Percentiles rank a stretch among this genome's conserved stretches.
These are phyloP conservation scores for Mycena haematopus DNA, from an alignment of 768 basidiomycete genomes.

Conservation along the genomic window DNA sequence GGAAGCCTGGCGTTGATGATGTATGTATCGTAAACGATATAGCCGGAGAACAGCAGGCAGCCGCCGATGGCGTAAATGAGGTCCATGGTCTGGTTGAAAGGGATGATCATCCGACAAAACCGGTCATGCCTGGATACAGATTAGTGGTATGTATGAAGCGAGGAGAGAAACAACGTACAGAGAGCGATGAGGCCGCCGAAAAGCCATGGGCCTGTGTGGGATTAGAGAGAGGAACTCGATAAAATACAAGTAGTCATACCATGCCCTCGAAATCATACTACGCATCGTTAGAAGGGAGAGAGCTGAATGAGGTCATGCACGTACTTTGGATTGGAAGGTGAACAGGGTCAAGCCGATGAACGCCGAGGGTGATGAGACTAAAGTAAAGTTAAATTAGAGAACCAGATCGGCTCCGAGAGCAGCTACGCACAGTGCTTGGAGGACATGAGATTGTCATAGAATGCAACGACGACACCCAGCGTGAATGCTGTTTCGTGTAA, in stretches of 20 bases:
- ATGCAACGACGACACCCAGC: slow-evolving; percentile 84
- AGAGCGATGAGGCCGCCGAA: slow-evolving; percentile 86
- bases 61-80: slow-evolving; percentile 81
- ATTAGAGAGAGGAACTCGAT: not conserved
- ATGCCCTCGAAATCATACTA: slow-evolving; percentile 95
- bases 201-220: slow-evolving; percentile 64
- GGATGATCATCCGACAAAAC: slow-evolving; percentile 85
- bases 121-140: slow-evolving; percentile 70
- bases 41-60: slow-evolving; percentile 86
- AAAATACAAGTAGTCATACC: slow-evolving; percentile 32
- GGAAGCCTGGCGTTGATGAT: slow-evolving; percentile 86
- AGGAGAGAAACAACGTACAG: slow-evolving; percentile 46
- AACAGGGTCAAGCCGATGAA: slow-evolving; percentile 95
- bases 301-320: slow-evolving; percentile 21
- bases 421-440: slow-evolving; percentile 80
- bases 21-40: slow-evolving; percentile 91
- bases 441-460: slow-evolving; percentile 74
- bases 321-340: slow-evolving; percentile 91
- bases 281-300: not conserved
- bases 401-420: slow-evolving; percentile 7
- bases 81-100: slow-evolving; percentile 83
- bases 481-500: slow-evolving; percentile 61
- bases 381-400: slow-evolving; percentile 14
- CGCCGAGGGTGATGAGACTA: slow-evolving; percentile 86
- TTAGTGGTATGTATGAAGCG: not conserved